Evolutionary conservation across 2,329 filamentous ascomycete genomes (phyloP), one percentile per base, ranked within the genome.

Genomic region (Sphaerostilbella broomeana): DNA sequence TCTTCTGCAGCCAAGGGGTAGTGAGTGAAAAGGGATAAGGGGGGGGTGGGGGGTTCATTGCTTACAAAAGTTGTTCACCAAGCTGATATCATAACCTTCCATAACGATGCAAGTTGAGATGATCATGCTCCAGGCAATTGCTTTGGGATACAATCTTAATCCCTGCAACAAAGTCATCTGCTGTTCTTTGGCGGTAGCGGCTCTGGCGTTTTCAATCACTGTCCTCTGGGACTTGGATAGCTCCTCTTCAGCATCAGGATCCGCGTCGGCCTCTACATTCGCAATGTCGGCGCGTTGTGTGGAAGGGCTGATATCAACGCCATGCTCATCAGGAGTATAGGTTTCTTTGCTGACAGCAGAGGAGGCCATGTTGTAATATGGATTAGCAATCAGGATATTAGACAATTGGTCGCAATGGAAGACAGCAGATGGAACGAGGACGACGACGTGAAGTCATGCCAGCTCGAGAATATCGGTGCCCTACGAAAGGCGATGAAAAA

Each of bases 71-170:
- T 89, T 89, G 67, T 82, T 86, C 52, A 92, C 77, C 38, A 94
- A 68, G 53, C 77, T 81, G 43, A 92, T 71, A 56, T 94, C 86
- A 65, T 89, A 94, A 22, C 86, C 87, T 61, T 94, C 87, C 88
- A 95, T 95, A 53, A 77, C 79, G 54, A 94, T 92, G 58, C 84
- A 89, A 0, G 86, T 90, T n/a, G 84, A 90, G 60, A 95, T 89
- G 43, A 94, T 68, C 35, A 94, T 55, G 51, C 81, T 86, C 86
- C 86, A 95, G 16, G 68, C 73, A 41, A 94, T 81, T 16, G 88
- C 88, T 67, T 94, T 90, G 43, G 86, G 87, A 57, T 95, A 95
- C 18, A 92, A 71, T 55, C 71, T 78, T 59, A 94, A 72, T 46
- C 86, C 87, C 65, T 94, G 78, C 58, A 75, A 56, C 42, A 94